Base-by-base conservation (phyloP, 148 eudicot genomes). In the Fagopyrum esculentum region DNA sequence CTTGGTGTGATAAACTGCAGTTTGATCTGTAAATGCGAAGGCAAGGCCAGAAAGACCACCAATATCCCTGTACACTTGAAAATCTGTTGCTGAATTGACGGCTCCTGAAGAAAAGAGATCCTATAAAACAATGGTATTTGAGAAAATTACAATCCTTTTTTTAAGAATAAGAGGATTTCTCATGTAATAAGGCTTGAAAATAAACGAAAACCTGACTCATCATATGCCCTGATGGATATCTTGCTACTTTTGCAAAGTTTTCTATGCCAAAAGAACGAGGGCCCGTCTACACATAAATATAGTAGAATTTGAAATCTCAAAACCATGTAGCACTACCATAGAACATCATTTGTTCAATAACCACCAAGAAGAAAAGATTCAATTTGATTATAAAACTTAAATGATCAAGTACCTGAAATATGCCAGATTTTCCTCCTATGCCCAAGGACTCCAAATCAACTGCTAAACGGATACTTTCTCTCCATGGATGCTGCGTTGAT, bases 1-100 rank as follows among this genome's bases (percentile, higher is more conserved):
- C 99, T 89, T 90, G 59, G 99, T 95, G 85, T 95, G 99, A 80
- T 95, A 95, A 47, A 95, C 98, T 78, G 98, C 97, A 73, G 98
- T 87, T 54, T 87, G 86, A 77, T 95, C 99, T 13, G 79, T 9
- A 77, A 76, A 95, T 69, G 98, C 99, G 80, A 95, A 92, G 88
- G 92, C 99, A 60, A 95, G 89, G 17, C 98, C 98, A 46, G 99
- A 95, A 81, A 95, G 98, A 84, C 99, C 97, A 55, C 86, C 97
- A 80, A 83, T 81, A 74, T 95, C 99, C 83, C 84, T 82, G 87
- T 95, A 95, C 63, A 95, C 84, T 89, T 90, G 99, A 81, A 95
- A 95, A 81, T 95, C 99, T 26, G 99, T 95, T 16, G 94, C 94
- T 75, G 98, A 95, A 75, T 90, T 92, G 80, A 90, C 90, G 50